Conservation (phyloP, 306 rosid species). For the Ziziphus jujuba region DNA sequence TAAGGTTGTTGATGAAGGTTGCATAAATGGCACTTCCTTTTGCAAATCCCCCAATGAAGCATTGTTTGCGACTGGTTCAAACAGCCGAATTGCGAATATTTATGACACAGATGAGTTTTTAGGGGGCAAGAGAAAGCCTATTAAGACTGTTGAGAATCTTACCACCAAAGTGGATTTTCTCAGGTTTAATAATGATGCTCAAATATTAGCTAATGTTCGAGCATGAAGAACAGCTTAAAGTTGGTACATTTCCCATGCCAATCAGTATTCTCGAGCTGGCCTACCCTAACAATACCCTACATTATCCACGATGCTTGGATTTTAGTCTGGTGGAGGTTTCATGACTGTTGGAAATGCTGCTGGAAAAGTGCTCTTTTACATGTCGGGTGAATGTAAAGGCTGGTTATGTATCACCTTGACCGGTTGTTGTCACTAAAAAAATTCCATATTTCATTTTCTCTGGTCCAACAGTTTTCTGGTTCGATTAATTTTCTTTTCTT, state of each 20-base stretch:
- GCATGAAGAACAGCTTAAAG: slow-evolving; percentile 69
- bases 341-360: slow-evolving; percentile 80
- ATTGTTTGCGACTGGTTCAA: slow-evolving; percentile 62
- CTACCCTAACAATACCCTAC: slow-evolving; percentile 49
- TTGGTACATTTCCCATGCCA: slow-evolving; percentile 71
- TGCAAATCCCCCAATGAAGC: slow-evolving; percentile 50
- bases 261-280: slow-evolving; percentile 84
- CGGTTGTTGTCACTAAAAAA: too few relatives aligned
- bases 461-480: too few relatives aligned
- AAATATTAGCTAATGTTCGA: slow-evolving; percentile 64
- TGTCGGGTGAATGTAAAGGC: slow-evolving; percentile 7
- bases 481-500: too few relatives aligned
- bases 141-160: slow-evolving; percentile 51
- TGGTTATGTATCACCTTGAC: background rate
- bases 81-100: slow-evolving; percentile 52
- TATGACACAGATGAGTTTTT: slow-evolving; percentile 55
- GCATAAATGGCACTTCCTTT: slow-evolving; percentile 48
- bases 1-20: slow-evolving; percentile 63
- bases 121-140: slow-evolving; percentile 65
- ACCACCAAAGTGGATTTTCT: slow-evolving; percentile 55
- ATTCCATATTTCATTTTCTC: too few relatives aligned
- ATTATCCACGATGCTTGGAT: slow-evolving; percentile 68
- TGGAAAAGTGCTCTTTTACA: slow-evolving; percentile 70
- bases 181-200: slow-evolving; percentile 56
- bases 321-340: slow-evolving; percentile 89